phyloP scores from a whole-genome alignment of 1,139 yeast genomes.

The Geotrichum restrictum region DNA sequence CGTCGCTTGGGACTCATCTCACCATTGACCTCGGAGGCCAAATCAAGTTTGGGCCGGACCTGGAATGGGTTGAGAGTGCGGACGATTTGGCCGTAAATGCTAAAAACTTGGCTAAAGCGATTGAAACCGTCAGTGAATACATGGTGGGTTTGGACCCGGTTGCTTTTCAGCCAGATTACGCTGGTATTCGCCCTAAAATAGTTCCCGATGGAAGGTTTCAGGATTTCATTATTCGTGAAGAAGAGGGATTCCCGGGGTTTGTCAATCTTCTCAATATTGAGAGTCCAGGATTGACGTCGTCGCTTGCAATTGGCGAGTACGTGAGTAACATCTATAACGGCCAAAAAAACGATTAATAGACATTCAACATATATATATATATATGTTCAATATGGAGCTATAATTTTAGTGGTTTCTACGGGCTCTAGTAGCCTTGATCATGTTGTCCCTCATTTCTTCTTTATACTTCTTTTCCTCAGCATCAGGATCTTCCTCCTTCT shows the following conservation, averaged over 20 bases:
- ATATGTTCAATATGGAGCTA: background rate
- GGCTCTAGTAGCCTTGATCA: constrained; percentile 29
- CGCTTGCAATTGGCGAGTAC: constrained; percentile 76
- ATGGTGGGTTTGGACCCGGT: constrained; percentile 53
- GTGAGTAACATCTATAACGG: constrained; percentile 41
- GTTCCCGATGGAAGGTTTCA: constrained; percentile 50
- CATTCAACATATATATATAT: background rate
- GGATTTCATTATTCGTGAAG: constrained; percentile 68
- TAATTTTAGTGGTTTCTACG: constrained; percentile 14
- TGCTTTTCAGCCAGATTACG: constrained; percentile 62
- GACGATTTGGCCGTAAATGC: constrained; percentile 36
- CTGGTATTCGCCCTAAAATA: constrained; percentile 82
- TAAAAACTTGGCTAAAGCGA: constrained; percentile 52
- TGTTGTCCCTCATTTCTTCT: constrained; percentile 28
- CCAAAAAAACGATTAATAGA: constrained; percentile 5
- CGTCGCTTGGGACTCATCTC: constrained; percentile 81
- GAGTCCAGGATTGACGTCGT: constrained; percentile 81
- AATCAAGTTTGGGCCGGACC: constrained; percentile 80
- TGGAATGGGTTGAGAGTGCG: constrained; percentile 67
- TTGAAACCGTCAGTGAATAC: constrained; percentile 56
- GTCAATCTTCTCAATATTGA: constrained; percentile 79
- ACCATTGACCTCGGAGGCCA: constrained; percentile 81
- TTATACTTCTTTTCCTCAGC: constrained; percentile 26
- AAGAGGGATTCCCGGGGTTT: constrained; percentile 70
- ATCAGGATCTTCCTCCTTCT: constrained; percentile 29